phyloP scores from a whole-genome alignment of 306 rosid genomes.

The Pachyrhizus erosus region DNA sequence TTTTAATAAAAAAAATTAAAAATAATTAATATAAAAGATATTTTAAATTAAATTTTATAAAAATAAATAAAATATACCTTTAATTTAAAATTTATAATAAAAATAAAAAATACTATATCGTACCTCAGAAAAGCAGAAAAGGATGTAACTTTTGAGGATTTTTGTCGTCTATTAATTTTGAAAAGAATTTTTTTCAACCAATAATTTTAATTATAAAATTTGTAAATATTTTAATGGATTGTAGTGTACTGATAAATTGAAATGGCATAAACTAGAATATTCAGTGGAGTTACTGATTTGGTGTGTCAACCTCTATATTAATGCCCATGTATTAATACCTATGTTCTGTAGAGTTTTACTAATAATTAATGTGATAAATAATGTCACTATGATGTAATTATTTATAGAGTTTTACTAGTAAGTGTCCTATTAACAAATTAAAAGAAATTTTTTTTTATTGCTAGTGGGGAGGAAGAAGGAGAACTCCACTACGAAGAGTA shows the following conservation, averaged over 20 bases:
- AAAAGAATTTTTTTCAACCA: background rate
- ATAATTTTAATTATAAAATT: background rate
- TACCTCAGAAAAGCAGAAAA: background rate
- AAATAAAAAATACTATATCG: too few species aligned
- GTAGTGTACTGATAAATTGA: background rate
- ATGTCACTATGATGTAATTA: too few species aligned
- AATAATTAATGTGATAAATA: too few species aligned
- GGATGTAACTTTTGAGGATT: background rate
- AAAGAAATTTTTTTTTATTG: too few species aligned
- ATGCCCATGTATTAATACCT: constrained; percentile 11
- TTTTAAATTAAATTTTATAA: too few species aligned
- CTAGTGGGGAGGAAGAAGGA: constrained; percentile 60
- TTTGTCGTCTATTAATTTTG: background rate
- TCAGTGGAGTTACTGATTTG: background rate
- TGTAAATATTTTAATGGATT: background rate
- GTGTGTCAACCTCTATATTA: background rate
- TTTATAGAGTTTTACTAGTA: too few species aligned
- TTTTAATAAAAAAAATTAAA: too few species aligned
- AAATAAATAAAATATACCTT: too few species aligned
- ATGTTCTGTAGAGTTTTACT: too few species aligned
- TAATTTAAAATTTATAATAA: too few species aligned
- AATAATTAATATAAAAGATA: too few species aligned
- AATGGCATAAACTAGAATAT: background rate
- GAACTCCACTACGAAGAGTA: constrained; percentile 48
- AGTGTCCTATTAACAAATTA: too few species aligned